A percentile compares a stretch with the other conserved stretches of the same genome.
These are phyloP conservation scores for Alternaria sp. DNA, from an alignment of 2,329 filamentous ascomycete genomes.

Conservation along the genomic window DNA sequence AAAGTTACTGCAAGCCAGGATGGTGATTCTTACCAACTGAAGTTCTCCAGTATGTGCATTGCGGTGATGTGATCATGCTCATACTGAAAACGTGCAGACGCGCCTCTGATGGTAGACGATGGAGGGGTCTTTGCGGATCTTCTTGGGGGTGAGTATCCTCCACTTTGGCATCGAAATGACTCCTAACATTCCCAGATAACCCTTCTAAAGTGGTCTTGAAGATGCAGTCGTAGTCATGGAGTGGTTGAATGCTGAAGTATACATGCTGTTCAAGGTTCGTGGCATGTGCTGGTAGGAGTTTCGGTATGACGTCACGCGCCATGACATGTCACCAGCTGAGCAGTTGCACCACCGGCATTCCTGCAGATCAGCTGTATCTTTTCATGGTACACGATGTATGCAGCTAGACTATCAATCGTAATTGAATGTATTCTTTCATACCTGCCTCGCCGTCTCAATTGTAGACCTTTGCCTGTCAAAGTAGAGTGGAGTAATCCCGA, in stretches of 20 bases:
- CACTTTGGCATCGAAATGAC: neutral
- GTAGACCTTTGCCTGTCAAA: neutral
- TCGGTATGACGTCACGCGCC: neutral
- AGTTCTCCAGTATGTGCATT: constrained; percentile 23
- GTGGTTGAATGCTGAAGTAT: neutral
- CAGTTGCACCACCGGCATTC: neutral
- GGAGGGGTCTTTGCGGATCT: constrained; percentile 19
- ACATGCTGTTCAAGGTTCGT: neutral
- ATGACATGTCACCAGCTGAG: neutral
- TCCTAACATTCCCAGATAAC: constrained; percentile 1
- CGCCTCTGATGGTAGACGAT: constrained; percentile 13
- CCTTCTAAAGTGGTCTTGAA: constrained; percentile 5
- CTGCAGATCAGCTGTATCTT: neutral
- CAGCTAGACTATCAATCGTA: neutral
- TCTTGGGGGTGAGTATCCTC: constrained; percentile 13
- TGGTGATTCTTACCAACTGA: constrained; percentile 19
- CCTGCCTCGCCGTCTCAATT: neutral
- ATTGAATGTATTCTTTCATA: neutral
- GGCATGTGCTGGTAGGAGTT: neutral
- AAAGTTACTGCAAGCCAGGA: constrained; percentile 25
- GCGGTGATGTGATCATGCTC: neutral
- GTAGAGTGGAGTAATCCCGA: neutral
- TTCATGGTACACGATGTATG: neutral
- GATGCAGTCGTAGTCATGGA: constrained; percentile 1
- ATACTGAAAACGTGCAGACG: constrained; percentile 10